Evolutionary conservation across 148 eudicot genomes (phyloP).

Genomic region (Rhododendron mucronatum): DNA sequence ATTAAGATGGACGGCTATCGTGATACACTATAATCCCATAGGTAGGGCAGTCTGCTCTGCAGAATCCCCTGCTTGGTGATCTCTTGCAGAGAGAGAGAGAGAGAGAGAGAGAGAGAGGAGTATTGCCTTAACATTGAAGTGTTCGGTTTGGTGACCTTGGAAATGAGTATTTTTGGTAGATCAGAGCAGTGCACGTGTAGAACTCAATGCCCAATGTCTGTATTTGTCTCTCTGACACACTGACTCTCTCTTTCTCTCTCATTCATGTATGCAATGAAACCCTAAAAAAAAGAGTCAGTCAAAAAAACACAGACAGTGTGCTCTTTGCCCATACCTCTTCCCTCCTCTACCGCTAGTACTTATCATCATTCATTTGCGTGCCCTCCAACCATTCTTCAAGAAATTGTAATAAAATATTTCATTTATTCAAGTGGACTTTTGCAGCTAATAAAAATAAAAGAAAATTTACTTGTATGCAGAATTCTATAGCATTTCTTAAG

Average conservation of each 20-base stretch:
- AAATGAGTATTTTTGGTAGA: slow-evolving; percentile 20
- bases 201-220: slow-evolving; percentile 11
- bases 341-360: not conserved
- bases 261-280: not conserved
- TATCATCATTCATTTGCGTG: slow-evolving; percentile 8
- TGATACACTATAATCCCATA: too few species aligned
- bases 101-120: not conserved
- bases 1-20: fast-evolving
- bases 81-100: not conserved
- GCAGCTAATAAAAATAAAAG: not conserved
- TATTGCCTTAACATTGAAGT: not conserved
- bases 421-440: not conserved
- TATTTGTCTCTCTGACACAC: not conserved
- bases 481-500: not conserved
- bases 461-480: not conserved
- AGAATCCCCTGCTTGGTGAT: not conserved
- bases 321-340: slow-evolving; percentile 4
- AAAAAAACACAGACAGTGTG: not conserved
- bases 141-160: slow-evolving; percentile 22
- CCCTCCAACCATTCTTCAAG: not conserved
- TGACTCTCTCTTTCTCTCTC: not conserved
- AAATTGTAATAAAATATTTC: not conserved
- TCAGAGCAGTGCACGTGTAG: slow-evolving; percentile 35
- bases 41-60: too few species aligned
- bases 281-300: slow-evolving; percentile 6